Evolutionary conservation across 371 early-diverging fungal genomes (phyloP).

Genomic region (Basidiobolus heterosporus): DNA sequence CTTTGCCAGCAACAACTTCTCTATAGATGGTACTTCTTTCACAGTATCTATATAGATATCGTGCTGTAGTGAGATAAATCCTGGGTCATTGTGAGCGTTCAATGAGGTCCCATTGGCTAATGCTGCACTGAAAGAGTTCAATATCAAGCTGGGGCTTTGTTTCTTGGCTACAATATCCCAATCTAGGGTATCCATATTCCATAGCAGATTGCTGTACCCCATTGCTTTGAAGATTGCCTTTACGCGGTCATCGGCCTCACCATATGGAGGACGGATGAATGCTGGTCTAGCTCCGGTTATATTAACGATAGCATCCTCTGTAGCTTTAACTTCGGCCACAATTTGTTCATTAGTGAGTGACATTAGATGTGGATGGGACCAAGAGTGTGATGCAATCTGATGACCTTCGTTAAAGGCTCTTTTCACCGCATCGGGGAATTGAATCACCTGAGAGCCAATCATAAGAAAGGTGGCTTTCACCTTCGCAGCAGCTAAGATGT

Average conservation of each 20-base stretch:
- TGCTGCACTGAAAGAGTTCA: not conserved
- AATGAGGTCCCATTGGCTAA: not conserved
- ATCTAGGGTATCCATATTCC: slow-evolving; percentile 2
- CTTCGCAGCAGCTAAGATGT: slow-evolving; percentile 20
- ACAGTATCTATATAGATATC: not conserved
- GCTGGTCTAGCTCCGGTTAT: slow-evolving; percentile 16
- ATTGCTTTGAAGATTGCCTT: not conserved
- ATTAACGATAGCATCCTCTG: slow-evolving; percentile 14
- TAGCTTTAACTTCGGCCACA: slow-evolving; percentile 12
- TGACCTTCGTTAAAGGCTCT: slow-evolving; percentile 23
- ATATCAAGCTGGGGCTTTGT: not conserved
- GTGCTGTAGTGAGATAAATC: slow-evolving; percentile 1
- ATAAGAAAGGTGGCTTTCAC: slow-evolving; percentile 51
- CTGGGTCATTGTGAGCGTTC: not conserved
- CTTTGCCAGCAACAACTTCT: no score
- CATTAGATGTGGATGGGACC: slow-evolving; percentile 21
- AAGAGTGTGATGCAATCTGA: slow-evolving; percentile 33
- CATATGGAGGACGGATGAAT: slow-evolving; percentile 25
- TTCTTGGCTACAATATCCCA: not conserved
- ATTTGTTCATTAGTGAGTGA: slow-evolving; percentile 7
- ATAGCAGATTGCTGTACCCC: not conserved
- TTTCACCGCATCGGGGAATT: slow-evolving; percentile 13
- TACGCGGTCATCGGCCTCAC: slow-evolving; percentile 2
- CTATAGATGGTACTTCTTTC: not conserved
- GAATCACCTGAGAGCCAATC: slow-evolving; percentile 22